Conservation (phyloP, 768 basidiomycete species). For the Mycena leptocephala region DNA sequence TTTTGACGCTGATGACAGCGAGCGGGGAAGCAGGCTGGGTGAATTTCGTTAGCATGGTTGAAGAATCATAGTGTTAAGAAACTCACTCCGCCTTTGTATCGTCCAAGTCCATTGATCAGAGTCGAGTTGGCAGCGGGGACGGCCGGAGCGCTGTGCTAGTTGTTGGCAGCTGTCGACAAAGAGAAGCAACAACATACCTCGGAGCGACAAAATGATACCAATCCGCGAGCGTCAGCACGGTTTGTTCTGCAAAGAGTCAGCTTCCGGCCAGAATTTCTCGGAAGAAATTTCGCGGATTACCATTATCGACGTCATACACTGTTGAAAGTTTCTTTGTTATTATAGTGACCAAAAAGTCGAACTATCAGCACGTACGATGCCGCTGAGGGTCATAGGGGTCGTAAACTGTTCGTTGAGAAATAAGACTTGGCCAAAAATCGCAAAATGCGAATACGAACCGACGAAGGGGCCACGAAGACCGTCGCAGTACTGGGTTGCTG, state of each 20-base stretch:
- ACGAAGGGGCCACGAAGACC: conserved; percentile 67
- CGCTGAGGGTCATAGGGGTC: conserved; percentile 57
- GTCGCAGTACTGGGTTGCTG: conserved; percentile 70
- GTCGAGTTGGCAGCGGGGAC: conserved; percentile 45
- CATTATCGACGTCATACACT: conserved; percentile 60
- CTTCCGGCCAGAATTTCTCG: too few relatives aligned
- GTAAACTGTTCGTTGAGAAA: conserved; percentile 47
- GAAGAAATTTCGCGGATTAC: conserved; percentile 46
- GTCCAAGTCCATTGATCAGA: conserved; percentile 64
- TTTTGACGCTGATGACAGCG: conserved; percentile 56
- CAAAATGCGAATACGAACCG: not conserved
- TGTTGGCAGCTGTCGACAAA: conserved; percentile 39
- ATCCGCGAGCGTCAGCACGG: conserved; percentile 65
- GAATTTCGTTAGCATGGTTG: not conserved
- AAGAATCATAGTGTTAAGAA: not conserved
- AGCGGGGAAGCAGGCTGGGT: conserved; percentile 49
- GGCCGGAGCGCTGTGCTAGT: conserved; percentile 35
- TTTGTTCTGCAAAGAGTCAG: conserved; percentile 55
- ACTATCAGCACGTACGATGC: conserved; percentile 34
- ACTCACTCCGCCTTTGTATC: conserved; percentile 52
- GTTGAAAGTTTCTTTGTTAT: not conserved
- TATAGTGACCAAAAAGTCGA: not conserved
- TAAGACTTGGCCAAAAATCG: not conserved
- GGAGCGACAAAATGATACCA: conserved; percentile 46
- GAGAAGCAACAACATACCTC: conserved; percentile 40